A percentile compares a stretch with the other conserved stretches of the same genome.
phyloP scores from a whole-genome alignment of 2,329 filamentous ascomycete species.

The Pseudogymnoascus verrucosus region DNA sequence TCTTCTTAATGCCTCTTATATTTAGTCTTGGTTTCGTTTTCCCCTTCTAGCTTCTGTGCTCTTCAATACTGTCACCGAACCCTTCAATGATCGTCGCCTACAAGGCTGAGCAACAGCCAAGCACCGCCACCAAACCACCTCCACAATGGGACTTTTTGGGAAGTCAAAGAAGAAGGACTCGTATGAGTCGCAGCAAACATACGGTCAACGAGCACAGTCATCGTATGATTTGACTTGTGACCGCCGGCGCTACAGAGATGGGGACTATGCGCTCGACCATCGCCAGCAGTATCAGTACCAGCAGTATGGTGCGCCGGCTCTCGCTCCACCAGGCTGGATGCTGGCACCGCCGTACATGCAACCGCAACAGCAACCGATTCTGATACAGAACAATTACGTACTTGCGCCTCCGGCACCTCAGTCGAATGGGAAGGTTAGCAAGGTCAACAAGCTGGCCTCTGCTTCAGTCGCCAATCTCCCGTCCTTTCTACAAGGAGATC shows the following conservation, averaged over 20 bases:
- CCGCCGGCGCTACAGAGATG: constrained; percentile 1
- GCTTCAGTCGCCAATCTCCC: constrained; percentile 35
- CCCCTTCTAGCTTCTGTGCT: not conserved
- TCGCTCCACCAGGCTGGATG: not conserved
- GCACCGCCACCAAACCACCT: constrained; percentile 8
- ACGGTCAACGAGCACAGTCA: not conserved
- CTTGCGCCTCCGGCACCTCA: constrained; percentile 18
- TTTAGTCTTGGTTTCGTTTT: constrained; percentile 1
- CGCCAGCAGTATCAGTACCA: not conserved
- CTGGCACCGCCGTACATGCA: constrained; percentile 1
- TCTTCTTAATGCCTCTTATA: not conserved
- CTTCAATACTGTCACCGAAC: not conserved
- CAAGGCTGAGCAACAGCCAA: constrained; percentile 9
- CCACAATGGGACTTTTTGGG: constrained; percentile 5
- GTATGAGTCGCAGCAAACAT: not conserved
- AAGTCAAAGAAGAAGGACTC: constrained; percentile 3
- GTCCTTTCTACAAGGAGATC: constrained; percentile 27
- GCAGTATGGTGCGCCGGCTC: not conserved
- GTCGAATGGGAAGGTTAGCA: constrained; percentile 16
- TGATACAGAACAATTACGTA: constrained; percentile 46
- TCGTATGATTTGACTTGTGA: not conserved
- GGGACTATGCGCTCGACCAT: not conserved
- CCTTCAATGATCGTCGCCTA: constrained; percentile 2
- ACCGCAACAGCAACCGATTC: constrained; percentile 32
- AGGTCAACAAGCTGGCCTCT: constrained; percentile 31